Evolutionary conservation across 192 early-diverging fungal genomes (phyloP).

Genomic region (Umbelopsis ramanniana): DNA sequence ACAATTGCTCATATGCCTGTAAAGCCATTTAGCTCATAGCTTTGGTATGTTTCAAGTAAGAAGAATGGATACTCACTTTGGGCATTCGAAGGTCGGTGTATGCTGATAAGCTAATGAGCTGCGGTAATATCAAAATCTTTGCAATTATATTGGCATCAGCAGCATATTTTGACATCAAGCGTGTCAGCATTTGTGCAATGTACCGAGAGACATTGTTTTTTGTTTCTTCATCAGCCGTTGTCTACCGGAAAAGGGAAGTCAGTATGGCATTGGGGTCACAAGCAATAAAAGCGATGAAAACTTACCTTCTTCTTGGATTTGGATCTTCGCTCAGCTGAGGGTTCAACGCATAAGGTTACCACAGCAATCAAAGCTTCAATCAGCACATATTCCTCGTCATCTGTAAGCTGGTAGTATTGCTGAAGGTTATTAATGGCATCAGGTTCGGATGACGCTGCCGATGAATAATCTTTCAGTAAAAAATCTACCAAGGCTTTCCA

Average conservation of each 20-base stretch:
- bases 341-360: neutral
- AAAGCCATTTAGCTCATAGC: neutral
- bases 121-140: constrained; percentile 47
- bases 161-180: constrained; percentile 51
- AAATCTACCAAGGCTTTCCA: constrained; percentile 58
- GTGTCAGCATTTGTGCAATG: constrained; percentile 43
- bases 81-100: constrained; percentile 52
- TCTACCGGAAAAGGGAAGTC: neutral
- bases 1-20: constrained; percentile 51
- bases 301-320: constrained; percentile 12
- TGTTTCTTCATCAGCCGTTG: constrained; percentile 31
- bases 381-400: constrained; percentile 59
- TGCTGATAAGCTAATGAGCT: constrained; percentile 49
- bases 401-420: constrained; percentile 47
- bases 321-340: neutral
- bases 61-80: constrained; percentile 32
- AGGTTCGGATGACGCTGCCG: neutral
- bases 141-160: constrained; percentile 46
- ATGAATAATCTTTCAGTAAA: constrained; percentile 33
- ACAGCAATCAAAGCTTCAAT: constrained; percentile 48
- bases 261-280: neutral
- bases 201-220: constrained; percentile 48
- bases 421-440: constrained; percentile 23
- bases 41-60: neutral
- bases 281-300: neutral